A percentile compares a stretch with the other conserved stretches of the same genome.
Evolutionary conservation across 192 early-diverging fungal genomes (phyloP).

Genomic region (Coemansia sp.): DNA sequence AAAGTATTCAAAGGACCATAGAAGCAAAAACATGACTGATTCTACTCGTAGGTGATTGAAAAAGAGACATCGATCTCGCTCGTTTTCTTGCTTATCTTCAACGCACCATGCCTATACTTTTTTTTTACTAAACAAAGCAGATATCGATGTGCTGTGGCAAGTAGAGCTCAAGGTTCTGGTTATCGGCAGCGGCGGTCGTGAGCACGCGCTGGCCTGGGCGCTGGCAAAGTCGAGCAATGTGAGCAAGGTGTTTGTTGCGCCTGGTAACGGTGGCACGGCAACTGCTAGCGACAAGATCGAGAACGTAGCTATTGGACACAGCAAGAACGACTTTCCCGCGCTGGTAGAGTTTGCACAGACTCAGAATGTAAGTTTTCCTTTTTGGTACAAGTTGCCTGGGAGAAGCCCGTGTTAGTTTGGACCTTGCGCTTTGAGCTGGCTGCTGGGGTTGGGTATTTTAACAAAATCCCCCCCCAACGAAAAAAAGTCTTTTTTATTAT

Average conservation of each 20-base stretch:
- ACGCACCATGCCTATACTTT: neutral
- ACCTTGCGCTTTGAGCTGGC: too few species aligned
- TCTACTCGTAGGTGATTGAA: too few species aligned
- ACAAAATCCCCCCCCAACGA: neutral
- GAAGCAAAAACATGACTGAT: too few species aligned
- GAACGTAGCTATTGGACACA: constrained; percentile 71
- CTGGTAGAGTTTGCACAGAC: constrained; percentile 75
- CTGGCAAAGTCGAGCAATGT: constrained; percentile 76
- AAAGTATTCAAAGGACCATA: too few species aligned
- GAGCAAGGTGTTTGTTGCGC: constrained; percentile 83
- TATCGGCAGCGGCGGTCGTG: constrained; percentile 92
- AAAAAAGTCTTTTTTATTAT: neutral
- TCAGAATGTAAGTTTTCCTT: constrained; percentile 59
- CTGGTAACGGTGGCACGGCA: constrained; percentile 92
- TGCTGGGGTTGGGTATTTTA: neutral
- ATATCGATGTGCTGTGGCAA: too few species aligned
- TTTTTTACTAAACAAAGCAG: too few species aligned
- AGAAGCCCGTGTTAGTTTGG: constrained; percentile 4
- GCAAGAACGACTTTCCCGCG: constrained; percentile 62
- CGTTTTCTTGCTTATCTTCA: too few species aligned
- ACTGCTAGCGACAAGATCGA: constrained; percentile 66
- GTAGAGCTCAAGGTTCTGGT: constrained; percentile 70
- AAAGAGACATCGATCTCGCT: too few species aligned
- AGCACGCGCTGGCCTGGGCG: constrained; percentile 93
- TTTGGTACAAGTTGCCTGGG: too few species aligned